Evolutionary conservation across 2,329 filamentous ascomycete genomes (phyloP).

Genomic region (Colletotrichum brevisporum): DNA sequence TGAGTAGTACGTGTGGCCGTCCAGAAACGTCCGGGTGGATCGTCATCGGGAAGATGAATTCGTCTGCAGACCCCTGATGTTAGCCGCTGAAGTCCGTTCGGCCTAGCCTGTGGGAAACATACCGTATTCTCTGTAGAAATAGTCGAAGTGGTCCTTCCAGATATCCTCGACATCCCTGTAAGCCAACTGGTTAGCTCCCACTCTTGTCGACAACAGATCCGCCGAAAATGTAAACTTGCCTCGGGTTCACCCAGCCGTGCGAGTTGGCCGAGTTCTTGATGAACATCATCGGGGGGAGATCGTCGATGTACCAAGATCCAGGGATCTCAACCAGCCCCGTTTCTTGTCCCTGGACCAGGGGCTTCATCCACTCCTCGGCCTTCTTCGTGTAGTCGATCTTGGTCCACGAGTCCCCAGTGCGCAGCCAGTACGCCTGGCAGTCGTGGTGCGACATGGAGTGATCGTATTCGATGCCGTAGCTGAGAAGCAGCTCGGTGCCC

Average conservation of each 20-base stretch:
- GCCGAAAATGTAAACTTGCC: conserved; percentile 40
- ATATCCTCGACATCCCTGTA: conserved; percentile 71
- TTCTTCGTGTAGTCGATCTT: conserved; percentile 77
- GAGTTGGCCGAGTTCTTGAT: conserved; percentile 76
- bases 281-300: conserved; percentile 79
- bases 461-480: conserved; percentile 79
- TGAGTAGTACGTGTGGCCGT: conserved; percentile 78
- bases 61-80: conserved; percentile 59
- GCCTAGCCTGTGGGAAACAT: not conserved
- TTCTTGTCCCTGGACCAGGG: conserved; percentile 68
- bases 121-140: conserved; percentile 79
- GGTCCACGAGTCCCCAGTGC: conserved; percentile 75
- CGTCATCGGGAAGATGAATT: conserved; percentile 83
- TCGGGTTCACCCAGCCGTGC: conserved; percentile 70
- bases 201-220: not conserved
- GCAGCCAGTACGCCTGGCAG: conserved; percentile 74
- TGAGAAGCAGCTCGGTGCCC: conserved; percentile 74
- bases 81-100: not conserved
- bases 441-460: conserved; percentile 77
- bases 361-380: conserved; percentile 77
- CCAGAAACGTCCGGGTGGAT: conserved; percentile 82
- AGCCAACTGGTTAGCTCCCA: not conserved
- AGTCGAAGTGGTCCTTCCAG: conserved; percentile 77
- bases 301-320: conserved; percentile 74
- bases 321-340: conserved; percentile 78